Conservation (phyloP, 371 early-diverging fungal genomes). For the Saksenaea vasiformis region DNA sequence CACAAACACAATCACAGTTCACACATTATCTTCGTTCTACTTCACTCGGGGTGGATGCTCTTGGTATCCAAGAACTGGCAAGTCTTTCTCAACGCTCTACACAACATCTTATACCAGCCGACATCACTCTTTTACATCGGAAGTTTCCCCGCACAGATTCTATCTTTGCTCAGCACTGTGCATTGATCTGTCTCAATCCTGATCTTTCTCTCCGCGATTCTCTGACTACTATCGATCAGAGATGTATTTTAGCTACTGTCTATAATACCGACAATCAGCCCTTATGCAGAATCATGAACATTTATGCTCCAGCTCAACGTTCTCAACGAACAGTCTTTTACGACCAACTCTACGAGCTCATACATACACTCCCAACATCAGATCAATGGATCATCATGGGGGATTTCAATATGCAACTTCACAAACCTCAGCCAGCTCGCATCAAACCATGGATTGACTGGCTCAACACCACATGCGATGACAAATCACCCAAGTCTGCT, state of each 20-base stretch:
- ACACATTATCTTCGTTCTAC: background rate
- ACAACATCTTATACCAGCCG: background rate
- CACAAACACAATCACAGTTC: too few species aligned
- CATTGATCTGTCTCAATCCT: slow-evolving; percentile 7
- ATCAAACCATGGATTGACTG: background rate
- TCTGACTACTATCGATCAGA: slow-evolving; percentile 6
- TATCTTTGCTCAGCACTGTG: slow-evolving; percentile 1
- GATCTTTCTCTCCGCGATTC: background rate
- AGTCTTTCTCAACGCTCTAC: background rate
- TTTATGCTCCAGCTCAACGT: slow-evolving; percentile 10
- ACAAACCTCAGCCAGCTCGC: background rate
- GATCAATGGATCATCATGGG: slow-evolving; percentile 2
- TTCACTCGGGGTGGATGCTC: background rate
- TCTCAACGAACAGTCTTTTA: background rate
- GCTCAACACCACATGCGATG: background rate
- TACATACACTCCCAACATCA: background rate
- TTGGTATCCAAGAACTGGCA: background rate
- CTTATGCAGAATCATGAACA: background rate
- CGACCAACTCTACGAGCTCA: background rate
- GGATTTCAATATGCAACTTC: slow-evolving; percentile 8
- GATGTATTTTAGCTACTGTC: background rate
- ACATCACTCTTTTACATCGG: background rate
- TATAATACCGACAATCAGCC: background rate
- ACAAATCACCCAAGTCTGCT: too few species aligned
- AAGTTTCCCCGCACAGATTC: background rate